These are phyloP conservation scores for Anacardium occidentale DNA, from an alignment of 345 rosid genomes.

Conservation along the genomic window DNA sequence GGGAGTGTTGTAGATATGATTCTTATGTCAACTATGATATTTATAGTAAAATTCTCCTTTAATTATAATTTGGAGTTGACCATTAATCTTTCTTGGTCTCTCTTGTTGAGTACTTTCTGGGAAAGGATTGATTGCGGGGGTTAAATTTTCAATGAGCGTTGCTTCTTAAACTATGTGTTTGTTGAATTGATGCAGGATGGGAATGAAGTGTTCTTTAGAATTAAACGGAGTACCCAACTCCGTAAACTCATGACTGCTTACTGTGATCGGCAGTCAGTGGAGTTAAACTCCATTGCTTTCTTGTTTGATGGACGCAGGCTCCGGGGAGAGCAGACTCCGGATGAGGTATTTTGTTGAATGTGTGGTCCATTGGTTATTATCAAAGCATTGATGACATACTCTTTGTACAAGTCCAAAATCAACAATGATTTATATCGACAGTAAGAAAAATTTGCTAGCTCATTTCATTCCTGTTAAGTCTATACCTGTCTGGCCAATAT, in stretches of 20 bases:
- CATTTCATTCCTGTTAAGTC: too few relatives aligned
- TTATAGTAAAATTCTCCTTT: too few relatives aligned
- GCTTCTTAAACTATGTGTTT: neutral
- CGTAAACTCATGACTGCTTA: constrained; percentile 80
- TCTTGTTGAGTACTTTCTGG: too few relatives aligned
- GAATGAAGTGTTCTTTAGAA: constrained; percentile 85
- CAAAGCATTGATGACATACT: neutral
- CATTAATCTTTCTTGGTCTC: too few relatives aligned
- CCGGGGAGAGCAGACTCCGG: constrained; percentile 88
- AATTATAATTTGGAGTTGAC: too few relatives aligned
- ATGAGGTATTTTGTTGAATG: constrained; percentile 49
- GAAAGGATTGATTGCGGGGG: too few relatives aligned
- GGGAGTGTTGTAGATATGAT: too few relatives aligned
- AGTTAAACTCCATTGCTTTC: constrained; percentile 72
- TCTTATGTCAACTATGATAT: too few relatives aligned
- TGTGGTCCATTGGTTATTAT: neutral
- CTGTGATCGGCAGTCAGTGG: constrained; percentile 82
- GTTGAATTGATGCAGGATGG: constrained; percentile 55
- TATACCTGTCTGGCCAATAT: too few relatives aligned
- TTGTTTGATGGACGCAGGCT: constrained; percentile 88
- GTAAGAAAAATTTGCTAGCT: too few relatives aligned
- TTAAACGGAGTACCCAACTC: constrained; percentile 78
- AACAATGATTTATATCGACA: neutral
- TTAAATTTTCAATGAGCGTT: neutral
- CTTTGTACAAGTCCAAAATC: neutral